Evolutionary conservation across 2,329 filamentous ascomycete genomes (phyloP).

Genomic region (Xylaria sp.): DNA sequence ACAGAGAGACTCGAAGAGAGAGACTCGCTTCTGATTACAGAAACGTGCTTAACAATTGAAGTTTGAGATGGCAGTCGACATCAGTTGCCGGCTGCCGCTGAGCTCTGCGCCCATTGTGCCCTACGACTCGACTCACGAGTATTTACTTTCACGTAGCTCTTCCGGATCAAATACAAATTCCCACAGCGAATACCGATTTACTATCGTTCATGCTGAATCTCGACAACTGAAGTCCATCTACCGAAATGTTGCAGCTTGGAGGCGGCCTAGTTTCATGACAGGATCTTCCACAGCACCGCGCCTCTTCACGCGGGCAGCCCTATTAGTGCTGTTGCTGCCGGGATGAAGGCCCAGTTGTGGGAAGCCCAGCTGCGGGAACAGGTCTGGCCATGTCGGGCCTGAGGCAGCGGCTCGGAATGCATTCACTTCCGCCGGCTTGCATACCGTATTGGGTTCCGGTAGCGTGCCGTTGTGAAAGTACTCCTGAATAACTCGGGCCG

Average conservation of each 20-base stretch:
- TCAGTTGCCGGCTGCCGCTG: too few relatives aligned
- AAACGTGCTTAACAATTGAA: too few relatives aligned
- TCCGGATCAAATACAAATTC: too few relatives aligned
- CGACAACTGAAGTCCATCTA: background rate
- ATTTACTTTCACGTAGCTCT: too few relatives aligned
- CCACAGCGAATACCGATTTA: too few relatives aligned
- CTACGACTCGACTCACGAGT: too few relatives aligned
- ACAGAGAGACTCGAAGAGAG: too few relatives aligned
- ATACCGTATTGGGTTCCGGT: slow-evolving; percentile 14
- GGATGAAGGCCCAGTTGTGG: slow-evolving; percentile 11
- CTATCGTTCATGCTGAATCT: background rate
- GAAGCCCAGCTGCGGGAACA: slow-evolving; percentile 15
- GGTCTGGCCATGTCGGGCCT: slow-evolving; percentile 14
- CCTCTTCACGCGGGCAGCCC: background rate
- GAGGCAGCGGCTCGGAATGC: slow-evolving; percentile 9
- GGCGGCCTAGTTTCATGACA: background rate
- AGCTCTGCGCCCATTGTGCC: too few relatives aligned
- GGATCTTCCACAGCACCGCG: background rate
- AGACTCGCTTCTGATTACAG: too few relatives aligned
- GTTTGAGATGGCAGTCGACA: too few relatives aligned
- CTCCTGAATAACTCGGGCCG: slow-evolving; percentile 17
- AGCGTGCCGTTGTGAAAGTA: slow-evolving; percentile 22
- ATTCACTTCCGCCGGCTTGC: slow-evolving; percentile 1
- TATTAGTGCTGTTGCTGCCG: slow-evolving; percentile 1
- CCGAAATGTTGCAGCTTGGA: background rate